Evolutionary conservation across 352 stramenopile genomes (phyloP), one percentile per base, ranked within the genome.

Genomic region (Pythium plurisporium): DNA sequence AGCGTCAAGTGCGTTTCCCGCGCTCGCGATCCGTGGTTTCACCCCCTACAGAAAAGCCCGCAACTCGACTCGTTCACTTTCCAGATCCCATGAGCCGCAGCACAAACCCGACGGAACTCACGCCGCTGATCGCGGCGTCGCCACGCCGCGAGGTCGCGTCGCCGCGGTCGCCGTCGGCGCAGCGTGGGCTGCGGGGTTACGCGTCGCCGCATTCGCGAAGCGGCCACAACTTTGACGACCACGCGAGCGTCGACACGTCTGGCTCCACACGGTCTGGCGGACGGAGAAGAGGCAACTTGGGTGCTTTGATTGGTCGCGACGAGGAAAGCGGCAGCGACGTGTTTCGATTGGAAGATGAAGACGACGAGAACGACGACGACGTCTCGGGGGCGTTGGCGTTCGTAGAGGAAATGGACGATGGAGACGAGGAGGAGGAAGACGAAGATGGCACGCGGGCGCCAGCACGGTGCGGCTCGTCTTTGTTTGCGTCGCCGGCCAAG

Each of bases 401-500:
- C 26, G 22, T 67, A 3, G 52, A 65, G 22, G 49, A 60, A 41
- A 5, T 22, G 3, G 36, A 56, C 9, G 36, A 62, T 25, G 34
- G 11, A n/a, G 14, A 46, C 43, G 11, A 27, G 10, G 4, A 30
- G 20, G 26, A 49, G 5, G 30, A 46, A 25, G 31, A 45, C 25
- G 56, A 47, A 11, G 25, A 55, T 4, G 67, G 42, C 17, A 25
- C 43, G n/a, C n/a, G n/a, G n/a, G n/a, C n/a, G n/a, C n/a, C n/a
- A n/a, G n/a, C n/a, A n/a, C n/a, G n/a, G n/a, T n/a, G n/a, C n/a
- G n/a, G n/a, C n/a, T n/a, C n/a, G n/a, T n/a, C n/a, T n/a, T n/a
- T n/a, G n/a, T 86, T 87, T 60, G 76, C 75, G 14, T 83, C 73
- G 23, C 76, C 79, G 4, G 72, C 76, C 45, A 85, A 82, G 68